A percentile compares a stretch with the other conserved stretches of the same genome.
These are phyloP conservation scores for Priceomyces haplophilus DNA, from an alignment of 805 yeast species.

Conservation along the genomic window DNA sequence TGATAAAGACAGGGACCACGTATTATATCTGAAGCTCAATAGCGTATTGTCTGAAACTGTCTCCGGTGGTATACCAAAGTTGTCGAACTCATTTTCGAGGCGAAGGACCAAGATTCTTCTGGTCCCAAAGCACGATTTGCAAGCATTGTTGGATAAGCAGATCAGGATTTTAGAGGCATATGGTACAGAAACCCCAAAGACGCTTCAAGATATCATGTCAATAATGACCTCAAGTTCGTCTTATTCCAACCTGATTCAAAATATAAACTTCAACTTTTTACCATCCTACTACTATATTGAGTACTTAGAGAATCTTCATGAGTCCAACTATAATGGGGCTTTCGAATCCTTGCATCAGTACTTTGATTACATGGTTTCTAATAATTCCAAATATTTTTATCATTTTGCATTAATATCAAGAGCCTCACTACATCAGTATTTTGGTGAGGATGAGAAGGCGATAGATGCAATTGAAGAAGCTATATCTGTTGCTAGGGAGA, in stretches of 20 bases:
- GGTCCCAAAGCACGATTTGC: conserved; percentile 51
- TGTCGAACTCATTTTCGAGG: conserved; percentile 6
- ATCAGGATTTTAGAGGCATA: conserved; percentile 49
- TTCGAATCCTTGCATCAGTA: conserved; percentile 49
- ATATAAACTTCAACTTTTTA: conserved; percentile 24
- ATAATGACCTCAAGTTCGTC: conserved; percentile 46
- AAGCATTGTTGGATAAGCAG: conserved; percentile 50
- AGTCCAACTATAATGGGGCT: conserved; percentile 60
- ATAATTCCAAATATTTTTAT: conserved; percentile 59
- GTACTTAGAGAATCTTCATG: conserved; percentile 56
- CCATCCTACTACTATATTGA: conserved; percentile 52
- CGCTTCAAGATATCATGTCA: conserved; percentile 39
- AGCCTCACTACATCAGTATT: conserved; percentile 68
- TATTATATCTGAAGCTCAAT: conserved; percentile 15
- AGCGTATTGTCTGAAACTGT: conserved; percentile 7
- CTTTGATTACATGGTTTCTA: conserved; percentile 77
- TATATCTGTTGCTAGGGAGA: conserved; percentile 81
- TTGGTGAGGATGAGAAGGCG: conserved; percentile 66
- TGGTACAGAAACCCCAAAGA: conserved; percentile 49
- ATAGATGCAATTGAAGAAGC: conserved; percentile 82
- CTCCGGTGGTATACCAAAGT: conserved; percentile 11
- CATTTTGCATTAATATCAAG: conserved; percentile 74
- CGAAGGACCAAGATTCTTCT: conserved; percentile 23
- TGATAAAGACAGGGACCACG: conserved; percentile 11
- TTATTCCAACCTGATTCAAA: conserved; percentile 35